Evolutionary conservation across 768 basidiomycete genomes (phyloP), one percentile per base, ranked within the genome.

Genomic region (Pisolithus sp.): DNA sequence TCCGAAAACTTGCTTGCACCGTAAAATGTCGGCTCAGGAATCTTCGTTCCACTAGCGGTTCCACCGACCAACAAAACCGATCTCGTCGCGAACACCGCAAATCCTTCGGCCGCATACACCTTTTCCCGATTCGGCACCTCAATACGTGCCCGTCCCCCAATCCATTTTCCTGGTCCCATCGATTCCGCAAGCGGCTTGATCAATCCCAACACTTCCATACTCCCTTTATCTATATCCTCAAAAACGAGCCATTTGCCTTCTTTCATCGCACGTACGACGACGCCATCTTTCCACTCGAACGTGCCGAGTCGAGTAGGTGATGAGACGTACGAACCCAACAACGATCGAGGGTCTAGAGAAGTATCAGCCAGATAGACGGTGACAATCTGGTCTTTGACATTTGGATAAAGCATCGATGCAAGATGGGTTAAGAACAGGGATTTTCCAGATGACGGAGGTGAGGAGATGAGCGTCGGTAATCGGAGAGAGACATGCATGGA

Each of bases 261-360:
- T 39, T 82, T 77, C 78, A 98, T 85, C 0, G 94, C 86, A 37
- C 89, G 86, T 9, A 94, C 84, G 34, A 99, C 75, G 0, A 93
- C 85, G 6, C 96, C 96, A 56, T 97, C 93, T 68, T 87, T 90
- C 90, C 94, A 99, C 59, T 95, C 91, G 59, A 99, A 99, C 2
- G 81, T 83, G 5, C 95, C 95, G 0, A 92, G 84, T 23, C 79
- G 79, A 2, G 78, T 82, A 0, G 86, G 76, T 0, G 95, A 96
- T 2, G 95, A 95, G 3, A 92, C 75, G 53, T 98, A 95, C 2
- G 92, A 93, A 5, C 96, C 95, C 40, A 99, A 78, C 5, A 99
- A 77, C 0, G 93, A 86, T 21, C 95, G 87, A 28, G 94, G 86
- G 62, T 99, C 95, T 42, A 99, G 76, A 2, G 95, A 95, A 0